Base-by-base conservation (phyloP, 2,329 filamentous ascomycete genomes). In the Thielaviopsis ethacetica region DNA sequence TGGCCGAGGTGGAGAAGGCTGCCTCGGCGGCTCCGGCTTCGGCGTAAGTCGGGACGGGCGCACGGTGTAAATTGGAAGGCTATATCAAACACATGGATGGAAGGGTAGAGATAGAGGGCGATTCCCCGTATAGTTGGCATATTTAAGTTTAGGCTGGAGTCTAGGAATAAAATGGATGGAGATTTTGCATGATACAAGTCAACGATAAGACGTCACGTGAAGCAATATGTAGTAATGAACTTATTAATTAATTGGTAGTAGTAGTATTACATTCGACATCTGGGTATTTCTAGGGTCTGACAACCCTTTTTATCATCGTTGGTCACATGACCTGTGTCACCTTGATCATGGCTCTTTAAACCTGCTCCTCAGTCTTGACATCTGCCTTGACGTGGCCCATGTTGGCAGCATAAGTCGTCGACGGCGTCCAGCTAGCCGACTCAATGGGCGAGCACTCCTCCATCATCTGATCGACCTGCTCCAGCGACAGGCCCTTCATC, bases 381-480 rank as follows among this genome's bases (percentile, higher is more conserved):
- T 38, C 15, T 15, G 50, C 22, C 24, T 26, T 27, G 51, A 30
- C 58, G 17, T 53, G 38, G 61, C 55, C 54, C 27, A 56, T 56
- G 13, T 80, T 71, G 54, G 70, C 68, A 57, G 84, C 83, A 64
- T 86, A 91, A 65, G 86, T 90, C 65, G 75, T 75, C 66, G 78
- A 78, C 51, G 86, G 86, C 71, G 77, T 80, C 87, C 88, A 93
- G 73, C 82, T 84, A 72, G 81, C 75, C 2, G 86, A 91, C 19
- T 80, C 88, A 64, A 86, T 82, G 44, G 88, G 86, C 21, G 81
- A 88, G 47, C 81, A 83, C 81, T 94, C 87, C 75, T 91, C 87
- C 78, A 93, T 82, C 88, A 94, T 91, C 77, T 82, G 83, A 75
- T 89, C 85, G 67, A 89, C 84, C 74, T 89, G 85, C 74, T 89